These are phyloP conservation scores for Pholiota conissans DNA, from an alignment of 768 basidiomycete genomes.

Conservation along the genomic window DNA sequence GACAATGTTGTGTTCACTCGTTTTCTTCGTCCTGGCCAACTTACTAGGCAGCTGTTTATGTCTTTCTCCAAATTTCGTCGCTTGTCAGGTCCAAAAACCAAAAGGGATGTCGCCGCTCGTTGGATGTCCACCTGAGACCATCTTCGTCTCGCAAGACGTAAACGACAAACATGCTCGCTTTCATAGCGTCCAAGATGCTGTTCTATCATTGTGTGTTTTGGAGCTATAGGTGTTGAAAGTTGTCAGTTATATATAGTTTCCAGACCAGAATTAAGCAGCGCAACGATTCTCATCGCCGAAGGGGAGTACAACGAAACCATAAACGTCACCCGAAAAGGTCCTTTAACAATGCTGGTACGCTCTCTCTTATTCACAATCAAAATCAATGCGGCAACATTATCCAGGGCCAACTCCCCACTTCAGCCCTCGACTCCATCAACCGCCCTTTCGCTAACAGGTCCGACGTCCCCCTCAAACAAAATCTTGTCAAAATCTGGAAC, in stretches of 20 bases:
- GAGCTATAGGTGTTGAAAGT: background rate
- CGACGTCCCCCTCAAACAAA: conserved; percentile 40
- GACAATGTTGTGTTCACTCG: background rate
- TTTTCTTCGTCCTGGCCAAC: background rate
- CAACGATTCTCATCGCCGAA: conserved; percentile 52
- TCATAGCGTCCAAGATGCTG: conserved; percentile 52
- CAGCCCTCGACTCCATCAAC: conserved; percentile 31
- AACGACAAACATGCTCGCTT: conserved; percentile 48
- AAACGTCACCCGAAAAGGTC: conserved; percentile 52
- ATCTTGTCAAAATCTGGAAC: conserved; percentile 57
- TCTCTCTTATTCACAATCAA: background rate
- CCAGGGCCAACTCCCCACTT: conserved; percentile 49
- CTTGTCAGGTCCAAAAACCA: conserved; percentile 55
- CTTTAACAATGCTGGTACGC: conserved; percentile 56
- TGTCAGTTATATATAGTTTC: background rate
- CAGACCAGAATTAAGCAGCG: conserved; percentile 41
- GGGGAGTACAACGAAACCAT: conserved; percentile 63
- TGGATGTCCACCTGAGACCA: conserved; percentile 58
- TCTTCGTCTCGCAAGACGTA: conserved; percentile 52
- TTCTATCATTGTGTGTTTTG: conserved; percentile 52
- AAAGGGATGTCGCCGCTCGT: conserved; percentile 37
- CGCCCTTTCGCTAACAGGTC: conserved; percentile 33
- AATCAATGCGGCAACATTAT: conserved; percentile 6
- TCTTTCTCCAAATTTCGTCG: conserved; percentile 46
- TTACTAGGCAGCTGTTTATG: conserved; percentile 14